These are phyloP conservation scores for Aspergillus sclerotiicarbonarius DNA, from an alignment of 495 filamentous ascomycete genomes.

Conservation along the genomic window DNA sequence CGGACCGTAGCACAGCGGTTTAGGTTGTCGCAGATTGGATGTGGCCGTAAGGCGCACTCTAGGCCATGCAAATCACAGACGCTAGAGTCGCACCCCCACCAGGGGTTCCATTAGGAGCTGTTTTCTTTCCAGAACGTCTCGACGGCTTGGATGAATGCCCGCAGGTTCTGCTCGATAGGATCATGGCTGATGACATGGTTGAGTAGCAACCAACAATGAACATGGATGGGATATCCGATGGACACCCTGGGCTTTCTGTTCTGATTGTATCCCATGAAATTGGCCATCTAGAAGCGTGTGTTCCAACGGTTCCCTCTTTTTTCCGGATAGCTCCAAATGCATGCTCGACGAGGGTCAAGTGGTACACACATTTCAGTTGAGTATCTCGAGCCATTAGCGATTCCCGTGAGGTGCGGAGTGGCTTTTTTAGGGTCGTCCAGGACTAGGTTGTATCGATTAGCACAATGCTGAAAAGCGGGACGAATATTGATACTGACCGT, in stretches of 20 bases:
- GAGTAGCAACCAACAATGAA: conserved; percentile 11
- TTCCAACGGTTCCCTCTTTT: background rate
- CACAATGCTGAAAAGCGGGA: background rate
- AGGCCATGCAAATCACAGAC: too few species aligned
- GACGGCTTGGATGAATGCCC: background rate
- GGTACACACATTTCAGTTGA: background rate
- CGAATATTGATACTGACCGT: too few species aligned
- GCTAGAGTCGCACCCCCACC: too few species aligned
- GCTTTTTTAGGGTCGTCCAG: background rate
- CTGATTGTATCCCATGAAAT: conserved; percentile 1
- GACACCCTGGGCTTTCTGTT: background rate
- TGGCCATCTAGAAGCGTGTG: conserved; percentile 1
- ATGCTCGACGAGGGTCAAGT: background rate
- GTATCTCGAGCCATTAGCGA: background rate
- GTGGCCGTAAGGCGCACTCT: too few species aligned
- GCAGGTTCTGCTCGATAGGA: background rate
- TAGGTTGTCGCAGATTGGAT: too few species aligned
- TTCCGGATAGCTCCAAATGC: background rate
- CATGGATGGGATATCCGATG: conserved; percentile 9
- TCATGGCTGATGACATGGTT: conserved; percentile 7
- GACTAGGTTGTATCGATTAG: background rate
- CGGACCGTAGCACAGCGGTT: too few species aligned
- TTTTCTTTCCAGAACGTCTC: conserved; percentile 4
- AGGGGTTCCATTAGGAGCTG: too few species aligned
- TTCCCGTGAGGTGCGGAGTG: background rate